These are phyloP conservation scores for Isatis tinctoria DNA, from an alignment of 345 rosid genomes.

Conservation along the genomic window DNA sequence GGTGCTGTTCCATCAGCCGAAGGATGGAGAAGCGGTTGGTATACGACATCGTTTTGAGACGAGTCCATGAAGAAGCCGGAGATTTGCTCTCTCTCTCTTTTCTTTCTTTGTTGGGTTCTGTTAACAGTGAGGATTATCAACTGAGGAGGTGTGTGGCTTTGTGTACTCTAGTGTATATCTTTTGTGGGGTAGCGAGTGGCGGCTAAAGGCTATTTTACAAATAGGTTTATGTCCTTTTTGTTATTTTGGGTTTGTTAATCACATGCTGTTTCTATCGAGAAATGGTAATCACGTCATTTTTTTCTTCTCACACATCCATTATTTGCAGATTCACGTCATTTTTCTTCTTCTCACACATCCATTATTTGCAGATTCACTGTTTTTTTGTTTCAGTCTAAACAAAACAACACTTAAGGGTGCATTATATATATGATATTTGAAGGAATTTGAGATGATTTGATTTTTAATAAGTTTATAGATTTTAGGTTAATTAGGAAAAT, in stretches of 20 bases:
- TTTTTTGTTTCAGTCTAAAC: not conserved
- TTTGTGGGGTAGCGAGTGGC: not conserved
- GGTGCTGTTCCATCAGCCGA: not conserved
- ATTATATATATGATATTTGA: no score
- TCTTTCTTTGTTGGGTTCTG: not conserved
- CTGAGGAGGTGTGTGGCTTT: not conserved
- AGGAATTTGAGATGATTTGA: no score
- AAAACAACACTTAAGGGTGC: no score
- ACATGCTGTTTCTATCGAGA: not conserved
- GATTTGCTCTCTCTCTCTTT: not conserved
- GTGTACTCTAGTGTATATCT: not conserved
- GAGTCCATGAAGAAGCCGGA: constrained; percentile 20
- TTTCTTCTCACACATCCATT: not conserved
- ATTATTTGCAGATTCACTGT: not conserved
- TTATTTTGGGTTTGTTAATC: not conserved
- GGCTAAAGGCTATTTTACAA: not conserved
- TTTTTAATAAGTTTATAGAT: no score
- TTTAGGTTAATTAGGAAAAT: no score
- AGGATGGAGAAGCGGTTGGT: constrained; percentile 8
- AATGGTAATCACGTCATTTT: not conserved
- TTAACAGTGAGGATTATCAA: not conserved
- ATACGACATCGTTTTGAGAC: not conserved
- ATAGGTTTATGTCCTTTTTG: not conserved
- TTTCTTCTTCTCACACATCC: not conserved
- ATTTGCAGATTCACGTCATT: not conserved